phyloP scores from a whole-genome alignment of 1,284 basidiomycete genomes.

The Cystobasidiaceae sp. region DNA sequence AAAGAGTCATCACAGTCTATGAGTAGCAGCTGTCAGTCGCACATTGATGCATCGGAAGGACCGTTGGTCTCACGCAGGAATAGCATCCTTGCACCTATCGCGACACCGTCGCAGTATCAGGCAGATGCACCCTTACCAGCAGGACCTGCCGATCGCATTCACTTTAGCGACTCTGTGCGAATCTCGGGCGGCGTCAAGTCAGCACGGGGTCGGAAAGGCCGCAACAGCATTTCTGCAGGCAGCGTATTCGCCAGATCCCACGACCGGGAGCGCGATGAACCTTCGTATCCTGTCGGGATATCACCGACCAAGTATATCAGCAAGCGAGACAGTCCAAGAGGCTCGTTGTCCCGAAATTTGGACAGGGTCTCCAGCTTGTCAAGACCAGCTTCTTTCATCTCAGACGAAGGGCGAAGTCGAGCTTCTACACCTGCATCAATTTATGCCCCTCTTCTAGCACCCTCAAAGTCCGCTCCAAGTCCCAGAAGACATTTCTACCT shows the following conservation, averaged over 20 bases:
- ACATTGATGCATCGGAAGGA: too few relatives aligned
- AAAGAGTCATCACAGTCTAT: too few relatives aligned
- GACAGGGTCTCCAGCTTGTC: not conserved
- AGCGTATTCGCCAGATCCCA: not conserved
- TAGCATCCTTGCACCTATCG: too few relatives aligned
- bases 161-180: slow-evolving; percentile 9
- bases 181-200: slow-evolving; percentile 10
- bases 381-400: slow-evolving; percentile 8
- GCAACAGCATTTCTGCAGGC: not conserved
- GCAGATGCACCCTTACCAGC: too few relatives aligned
- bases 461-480: slow-evolving; percentile 18
- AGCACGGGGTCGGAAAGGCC: not conserved
- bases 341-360: not conserved
- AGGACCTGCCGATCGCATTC: too few relatives aligned
- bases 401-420: slow-evolving; percentile 14
- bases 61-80: too few relatives aligned
- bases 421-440: slow-evolving; percentile 26
- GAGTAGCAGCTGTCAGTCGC: too few relatives aligned
- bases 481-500: slow-evolving; percentile 24
- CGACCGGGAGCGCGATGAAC: not conserved
- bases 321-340: not conserved
- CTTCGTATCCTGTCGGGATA: not conserved
- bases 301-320: not conserved
- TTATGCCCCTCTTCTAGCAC: slow-evolving; percentile 24
- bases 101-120: too few relatives aligned